Conservation (phyloP, 2,329 filamentous ascomycete species). For the Claviceps sp. region DNA sequence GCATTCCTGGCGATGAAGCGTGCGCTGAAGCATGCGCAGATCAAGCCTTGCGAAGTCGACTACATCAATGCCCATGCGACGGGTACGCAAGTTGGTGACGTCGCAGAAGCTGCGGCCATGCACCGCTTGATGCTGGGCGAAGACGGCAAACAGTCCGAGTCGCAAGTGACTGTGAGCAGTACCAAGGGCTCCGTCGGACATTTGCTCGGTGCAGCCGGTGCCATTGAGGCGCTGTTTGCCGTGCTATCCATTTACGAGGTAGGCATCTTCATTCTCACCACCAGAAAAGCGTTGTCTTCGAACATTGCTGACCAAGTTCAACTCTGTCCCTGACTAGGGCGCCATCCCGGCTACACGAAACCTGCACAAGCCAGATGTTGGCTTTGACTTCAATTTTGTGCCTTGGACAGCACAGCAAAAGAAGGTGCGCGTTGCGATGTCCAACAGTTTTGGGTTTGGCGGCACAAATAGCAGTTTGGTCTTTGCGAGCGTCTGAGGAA, state of each 20-base stretch:
- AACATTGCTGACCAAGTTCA: constrained; percentile 1
- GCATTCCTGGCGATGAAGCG: constrained; percentile 75
- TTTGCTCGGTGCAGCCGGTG: constrained; percentile 79
- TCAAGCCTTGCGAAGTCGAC: constrained; percentile 60
- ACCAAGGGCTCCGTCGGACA: constrained; percentile 92
- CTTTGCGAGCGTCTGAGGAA: constrained; percentile 35
- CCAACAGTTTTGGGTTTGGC: constrained; percentile 96
- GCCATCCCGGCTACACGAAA: constrained; percentile 79
- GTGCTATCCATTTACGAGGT: constrained; percentile 70
- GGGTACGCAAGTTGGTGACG: constrained; percentile 72
- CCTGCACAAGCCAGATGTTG: constrained; percentile 50
- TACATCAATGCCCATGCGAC: constrained; percentile 97
- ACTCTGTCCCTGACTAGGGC: constrained; percentile 41
- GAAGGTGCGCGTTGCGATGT: constrained; percentile 60
- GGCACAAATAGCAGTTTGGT: constrained; percentile 89
- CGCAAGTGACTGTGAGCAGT: constrained; percentile 70
- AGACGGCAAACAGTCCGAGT: constrained; percentile 47
- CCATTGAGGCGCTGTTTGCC: constrained; percentile 78
- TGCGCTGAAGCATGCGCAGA: constrained; percentile 58
- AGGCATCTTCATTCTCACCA: constrained; percentile 18
- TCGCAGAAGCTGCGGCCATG: constrained; percentile 77
- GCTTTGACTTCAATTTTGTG: constrained; percentile 77
- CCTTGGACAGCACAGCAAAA: constrained; percentile 57
- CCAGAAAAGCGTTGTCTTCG: no score
- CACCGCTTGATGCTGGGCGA: constrained; percentile 61